Conservation (phyloP, 768 basidiomycete genomes). For the Boletus coccyginus region DNA sequence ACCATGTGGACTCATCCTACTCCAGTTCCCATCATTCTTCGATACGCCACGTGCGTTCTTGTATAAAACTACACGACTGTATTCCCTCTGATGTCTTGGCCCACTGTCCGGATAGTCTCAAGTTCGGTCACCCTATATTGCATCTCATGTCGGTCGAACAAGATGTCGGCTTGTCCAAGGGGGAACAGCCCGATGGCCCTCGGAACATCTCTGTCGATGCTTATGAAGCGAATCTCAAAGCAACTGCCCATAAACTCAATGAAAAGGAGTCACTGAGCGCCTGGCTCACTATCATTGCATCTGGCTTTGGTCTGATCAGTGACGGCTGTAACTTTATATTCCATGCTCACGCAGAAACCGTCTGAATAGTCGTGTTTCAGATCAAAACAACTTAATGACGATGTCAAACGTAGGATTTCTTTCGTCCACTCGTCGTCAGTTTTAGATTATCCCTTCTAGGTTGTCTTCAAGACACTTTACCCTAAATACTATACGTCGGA, state of each 20-base stretch:
- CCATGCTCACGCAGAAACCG: neutral
- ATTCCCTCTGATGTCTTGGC: neutral
- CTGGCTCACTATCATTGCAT: conserved; percentile 61
- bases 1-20: neutral
- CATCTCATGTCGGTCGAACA: conserved; percentile 24
- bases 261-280: conserved; percentile 49
- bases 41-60: conserved; percentile 21
- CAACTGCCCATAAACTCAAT: conserved; percentile 20
- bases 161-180: conserved; percentile 7
- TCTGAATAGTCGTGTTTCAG: conserved; percentile 30
- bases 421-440: neutral
- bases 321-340: conserved; percentile 48
- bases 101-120: neutral
- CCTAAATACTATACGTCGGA: conserved; percentile 56
- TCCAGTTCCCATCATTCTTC: neutral
- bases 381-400: conserved; percentile 71
- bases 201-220: conserved; percentile 22
- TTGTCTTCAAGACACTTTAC: conserved; percentile 63
- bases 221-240: conserved; percentile 23
- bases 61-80: conserved; percentile 20
- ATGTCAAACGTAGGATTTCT: conserved; percentile 52
- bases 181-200: conserved; percentile 5
- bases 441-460: conserved; percentile 37
- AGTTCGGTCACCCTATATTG: neutral
- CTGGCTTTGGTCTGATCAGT: conserved; percentile 63